Evolutionary conservation across 345 rosid species (phyloP), one percentile per base, ranked within the genome.

Genomic region (Eutrema heterophyllum): DNA sequence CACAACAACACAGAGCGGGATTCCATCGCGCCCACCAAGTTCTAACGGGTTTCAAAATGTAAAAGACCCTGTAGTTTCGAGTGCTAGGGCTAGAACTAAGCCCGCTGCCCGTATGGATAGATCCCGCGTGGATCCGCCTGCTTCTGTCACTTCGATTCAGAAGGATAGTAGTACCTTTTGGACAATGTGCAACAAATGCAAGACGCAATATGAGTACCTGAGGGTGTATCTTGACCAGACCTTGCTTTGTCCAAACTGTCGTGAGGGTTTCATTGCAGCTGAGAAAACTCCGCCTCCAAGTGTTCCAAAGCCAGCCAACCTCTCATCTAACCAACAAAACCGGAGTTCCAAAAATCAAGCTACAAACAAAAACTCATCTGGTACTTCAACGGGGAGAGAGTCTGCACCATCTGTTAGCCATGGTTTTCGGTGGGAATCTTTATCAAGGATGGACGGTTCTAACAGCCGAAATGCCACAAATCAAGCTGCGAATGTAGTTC

Each of bases 171-270:
- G 43, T 71, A 95, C 99, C 30, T 92, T 95, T 67, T 92, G 99
- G 99, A 95, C 99, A 49, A 75, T 81, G 40, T 95, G 99, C 76
- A 81, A 75, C 53, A 70, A 68, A 36, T 95, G 99, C 86, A 83
- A 70, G 81, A 88, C 90, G 4, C 97, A 87, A 38, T 95, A 83
- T 64, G 97, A 92, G 61, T 92, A 87, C 79, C 83, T 84, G 76
- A 86, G 91, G 81, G 24, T 86, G 44, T 95, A 95, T 76, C 82
- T 92, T 45, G 84, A 95, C 75, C 92, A 87, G 54, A 90, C 83
- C 39, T 84, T 95, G 74, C 83, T 87, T 12, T 95, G 99, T 80
- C 93, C 96, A 3, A 85, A 79, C 55, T 95, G 99, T 67, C 78
- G 64, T 30, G 75, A 78, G 83, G 89, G 87, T 49, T 92, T 95